Percentiles rank a stretch among this genome's conserved stretches.
Conservation (phyloP, 805 yeast species). For the Starmera caribaea region DNA sequence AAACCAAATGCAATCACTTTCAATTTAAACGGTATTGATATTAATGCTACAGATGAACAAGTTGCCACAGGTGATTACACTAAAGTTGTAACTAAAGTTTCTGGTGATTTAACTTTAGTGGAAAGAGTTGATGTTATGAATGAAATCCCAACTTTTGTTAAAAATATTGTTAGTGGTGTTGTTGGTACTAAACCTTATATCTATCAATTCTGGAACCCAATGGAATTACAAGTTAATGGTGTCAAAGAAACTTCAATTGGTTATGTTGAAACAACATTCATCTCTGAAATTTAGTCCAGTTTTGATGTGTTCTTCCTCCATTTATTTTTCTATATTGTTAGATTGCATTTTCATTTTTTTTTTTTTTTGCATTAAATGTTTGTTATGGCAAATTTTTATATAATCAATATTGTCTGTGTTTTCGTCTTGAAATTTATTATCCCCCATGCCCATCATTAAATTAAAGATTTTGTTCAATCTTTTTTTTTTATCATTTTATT, state of each 20-base stretch:
- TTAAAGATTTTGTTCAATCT: too few species aligned
- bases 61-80: constrained; percentile 24
- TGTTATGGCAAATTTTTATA: too few species aligned
- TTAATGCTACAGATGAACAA: constrained; percentile 33
- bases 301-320: too few species aligned
- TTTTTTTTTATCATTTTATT: too few species aligned
- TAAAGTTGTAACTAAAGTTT: constrained; percentile 36
- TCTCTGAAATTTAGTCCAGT: constrained; percentile 25
- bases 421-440: too few species aligned
- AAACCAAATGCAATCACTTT: constrained; percentile 65
- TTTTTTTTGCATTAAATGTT: too few species aligned
- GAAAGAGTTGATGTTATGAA: constrained; percentile 98
- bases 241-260: constrained; percentile 52
- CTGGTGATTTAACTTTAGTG: constrained; percentile 57
- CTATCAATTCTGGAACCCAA: constrained; percentile 75
- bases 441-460: too few species aligned
- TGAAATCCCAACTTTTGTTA: constrained; percentile 90
- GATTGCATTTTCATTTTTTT: too few species aligned
- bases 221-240: constrained; percentile 35
- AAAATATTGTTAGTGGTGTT: constrained; percentile 86
- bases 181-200: constrained; percentile 97
- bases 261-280: constrained; percentile 77
- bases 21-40: constrained; percentile 39
- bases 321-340: too few species aligned
- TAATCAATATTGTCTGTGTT: too few species aligned